Evolutionary conservation across 352 stramenopile genomes (phyloP).

Genomic region (Phytophthora crassamura): DNA sequence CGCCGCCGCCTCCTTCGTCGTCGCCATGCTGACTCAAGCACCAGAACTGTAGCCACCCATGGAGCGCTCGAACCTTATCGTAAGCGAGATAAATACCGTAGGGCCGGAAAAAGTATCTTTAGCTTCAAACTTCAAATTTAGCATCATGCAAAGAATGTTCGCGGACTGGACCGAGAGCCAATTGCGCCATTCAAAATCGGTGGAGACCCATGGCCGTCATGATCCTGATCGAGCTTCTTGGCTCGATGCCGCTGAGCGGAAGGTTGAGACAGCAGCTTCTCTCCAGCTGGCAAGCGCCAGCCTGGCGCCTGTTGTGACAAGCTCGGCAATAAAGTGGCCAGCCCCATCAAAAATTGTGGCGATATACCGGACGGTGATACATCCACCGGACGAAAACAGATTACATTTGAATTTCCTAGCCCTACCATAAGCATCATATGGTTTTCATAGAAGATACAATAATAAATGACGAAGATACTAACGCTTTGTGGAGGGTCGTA

Average conservation of each 20-base stretch:
- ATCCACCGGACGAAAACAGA: too few relatives aligned
- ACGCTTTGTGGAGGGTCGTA: too few relatives aligned
- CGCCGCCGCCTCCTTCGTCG: constrained; percentile 13
- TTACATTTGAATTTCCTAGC: too few relatives aligned
- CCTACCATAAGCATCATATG: too few relatives aligned
- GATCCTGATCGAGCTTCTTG: background rate
- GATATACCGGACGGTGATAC: background rate
- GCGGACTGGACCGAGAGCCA: too few relatives aligned
- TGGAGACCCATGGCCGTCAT: too few relatives aligned
- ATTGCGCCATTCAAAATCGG: background rate
- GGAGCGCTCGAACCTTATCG: constrained; percentile 5
- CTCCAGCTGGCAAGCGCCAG: too few relatives aligned
- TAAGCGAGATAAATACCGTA: constrained; percentile 38
- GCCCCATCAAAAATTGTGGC: constrained; percentile 20
- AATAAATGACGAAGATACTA: too few relatives aligned
- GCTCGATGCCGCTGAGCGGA: constrained; percentile 1
- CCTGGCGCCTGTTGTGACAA: constrained; percentile 22
- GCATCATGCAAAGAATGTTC: background rate
- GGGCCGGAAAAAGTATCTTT: constrained; percentile 25
- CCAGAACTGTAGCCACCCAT: background rate
- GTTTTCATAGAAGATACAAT: too few relatives aligned
- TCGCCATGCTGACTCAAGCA: constrained; percentile 15
- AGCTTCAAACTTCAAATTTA: constrained; percentile 13
- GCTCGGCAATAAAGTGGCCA: constrained; percentile 29
- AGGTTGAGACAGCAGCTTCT: constrained; percentile 11